Evolutionary conservation across 2,329 filamentous ascomycete genomes (phyloP), one percentile per base, ranked within the genome.

Genomic region (Nannizzia gypsea): DNA sequence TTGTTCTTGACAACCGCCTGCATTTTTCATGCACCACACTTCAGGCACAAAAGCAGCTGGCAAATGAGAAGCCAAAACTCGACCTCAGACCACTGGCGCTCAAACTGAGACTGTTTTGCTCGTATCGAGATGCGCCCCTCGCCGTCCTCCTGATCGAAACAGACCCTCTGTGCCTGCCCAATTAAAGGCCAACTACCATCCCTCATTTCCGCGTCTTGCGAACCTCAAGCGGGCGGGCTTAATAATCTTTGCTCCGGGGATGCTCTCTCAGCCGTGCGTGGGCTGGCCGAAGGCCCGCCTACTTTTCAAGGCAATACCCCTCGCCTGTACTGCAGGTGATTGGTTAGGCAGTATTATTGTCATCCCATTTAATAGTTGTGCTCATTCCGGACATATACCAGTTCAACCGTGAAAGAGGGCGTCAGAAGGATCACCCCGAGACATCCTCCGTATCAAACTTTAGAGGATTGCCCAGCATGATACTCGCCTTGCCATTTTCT

Each of bases 21-120:
- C 48, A 52, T 56, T 28, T 28, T 36, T 31, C 28, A 42, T 56
- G 31, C 54, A 56, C 38, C 54, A 56, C 28, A 56, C 38, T 56
- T 56, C 54, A 56, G 54, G 54, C 54, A 56, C 54, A 40, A 56
- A 38, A 38, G 31, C 54, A 56, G 28, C 36, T 56, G 17, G 54
- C 54, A 20, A 56, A 56, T 56, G 17, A 38, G 36, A 36, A 17
- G 8, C 54, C n/a, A 5, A 24, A 52, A 31, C 48, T 26, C 17
- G 48, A 15, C 28, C 24, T 52, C 48, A 52, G 48, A 17, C 48
- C 48, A 52, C 22, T n/a, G 11, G 2, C 6, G 26, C 48, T n/a
- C 48, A 52, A 52, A 52, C 48, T 52, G 48, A 31, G 22, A 22
- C 22, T 24, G 13, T n/a, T n/a, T 11, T 52, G 48, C 48, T 52